Conservation (phyloP, 2,329 filamentous ascomycete species). For the Coniosporium uncinatum region DNA sequence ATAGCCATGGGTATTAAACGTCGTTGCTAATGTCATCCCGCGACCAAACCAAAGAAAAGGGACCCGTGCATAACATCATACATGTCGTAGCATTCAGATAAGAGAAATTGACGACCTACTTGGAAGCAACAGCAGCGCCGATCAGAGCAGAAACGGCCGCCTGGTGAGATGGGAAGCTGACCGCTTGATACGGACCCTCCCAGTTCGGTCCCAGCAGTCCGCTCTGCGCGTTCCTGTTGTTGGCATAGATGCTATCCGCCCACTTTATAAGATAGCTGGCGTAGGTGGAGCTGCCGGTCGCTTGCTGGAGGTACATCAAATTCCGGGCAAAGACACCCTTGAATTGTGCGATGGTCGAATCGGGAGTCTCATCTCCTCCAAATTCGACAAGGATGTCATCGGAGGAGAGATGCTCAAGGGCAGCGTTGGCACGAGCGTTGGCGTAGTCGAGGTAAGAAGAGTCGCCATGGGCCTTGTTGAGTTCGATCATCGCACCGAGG, state of each 20-base stretch:
- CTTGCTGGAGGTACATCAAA: conserved; percentile 50
- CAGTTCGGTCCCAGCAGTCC: neutral
- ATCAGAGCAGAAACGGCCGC: neutral
- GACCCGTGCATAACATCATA: no score
- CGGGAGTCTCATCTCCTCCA: conserved; percentile 16
- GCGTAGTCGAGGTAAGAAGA: conserved; percentile 26
- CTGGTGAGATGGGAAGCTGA: neutral
- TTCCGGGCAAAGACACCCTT: conserved; percentile 68
- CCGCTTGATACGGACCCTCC: neutral
- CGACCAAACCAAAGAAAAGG: no score
- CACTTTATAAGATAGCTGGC: conserved; percentile 49
- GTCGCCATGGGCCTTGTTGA: conserved; percentile 32
- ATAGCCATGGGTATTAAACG: no score
- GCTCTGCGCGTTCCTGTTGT: conserved; percentile 38
- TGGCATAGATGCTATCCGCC: conserved; percentile 60
- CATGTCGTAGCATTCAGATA: no score
- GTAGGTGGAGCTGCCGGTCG: conserved; percentile 34
- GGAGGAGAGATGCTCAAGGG: conserved; percentile 25
- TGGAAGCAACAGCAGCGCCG: neutral
- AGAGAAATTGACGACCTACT: no score
- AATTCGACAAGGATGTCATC: conserved; percentile 32
- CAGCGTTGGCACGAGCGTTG: conserved; percentile 28
- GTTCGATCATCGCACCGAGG: conserved; percentile 50
- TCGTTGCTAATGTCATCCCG: no score
- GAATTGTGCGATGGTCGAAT: conserved; percentile 52